Conservation (phyloP, 768 basidiomycete species). For the Crassisporium funariophilum region DNA sequence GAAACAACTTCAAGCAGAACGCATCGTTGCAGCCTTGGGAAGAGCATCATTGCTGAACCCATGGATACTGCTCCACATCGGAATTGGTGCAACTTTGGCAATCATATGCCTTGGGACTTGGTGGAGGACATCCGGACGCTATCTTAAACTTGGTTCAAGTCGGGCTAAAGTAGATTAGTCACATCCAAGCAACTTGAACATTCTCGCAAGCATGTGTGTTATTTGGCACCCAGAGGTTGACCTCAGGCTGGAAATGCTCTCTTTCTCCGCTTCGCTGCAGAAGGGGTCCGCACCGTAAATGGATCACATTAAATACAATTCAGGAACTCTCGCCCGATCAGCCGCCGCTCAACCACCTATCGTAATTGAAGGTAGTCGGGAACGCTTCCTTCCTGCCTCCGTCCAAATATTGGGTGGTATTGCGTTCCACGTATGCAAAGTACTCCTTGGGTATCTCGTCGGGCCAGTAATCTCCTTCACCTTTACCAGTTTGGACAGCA, state of each 20-base stretch:
- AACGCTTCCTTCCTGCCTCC: conserved; percentile 61
- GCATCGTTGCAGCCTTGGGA: conserved; percentile 22
- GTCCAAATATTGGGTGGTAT: conserved; percentile 62
- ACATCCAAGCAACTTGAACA: neutral
- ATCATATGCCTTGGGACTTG: conserved; percentile 29
- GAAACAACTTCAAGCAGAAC: conserved; percentile 19
- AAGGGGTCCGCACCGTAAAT: too few species aligned
- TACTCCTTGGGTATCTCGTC: conserved; percentile 47
- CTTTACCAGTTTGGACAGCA: conserved; percentile 52
- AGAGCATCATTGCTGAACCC: conserved; percentile 25
- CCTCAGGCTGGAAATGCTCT: too few species aligned
- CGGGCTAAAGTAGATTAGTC: conserved; percentile 18
- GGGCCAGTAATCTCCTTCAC: conserved; percentile 37
- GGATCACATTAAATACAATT: too few species aligned
- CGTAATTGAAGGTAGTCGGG: conserved; percentile 50
- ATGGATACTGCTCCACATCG: conserved; percentile 34
- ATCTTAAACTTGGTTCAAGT: conserved; percentile 4
- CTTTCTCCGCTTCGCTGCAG: too few species aligned
- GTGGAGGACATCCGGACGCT: conserved; percentile 28
- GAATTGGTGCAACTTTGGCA: conserved; percentile 31
- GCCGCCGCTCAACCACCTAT: conserved; percentile 41
- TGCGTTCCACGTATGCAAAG: conserved; percentile 45
- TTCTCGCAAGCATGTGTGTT: too few species aligned
- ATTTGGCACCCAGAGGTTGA: too few species aligned
- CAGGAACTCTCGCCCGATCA: neutral